These are phyloP conservation scores for Pinus albicaulis DNA, from an alignment of 75 land plant species.

Conservation along the genomic window DNA sequence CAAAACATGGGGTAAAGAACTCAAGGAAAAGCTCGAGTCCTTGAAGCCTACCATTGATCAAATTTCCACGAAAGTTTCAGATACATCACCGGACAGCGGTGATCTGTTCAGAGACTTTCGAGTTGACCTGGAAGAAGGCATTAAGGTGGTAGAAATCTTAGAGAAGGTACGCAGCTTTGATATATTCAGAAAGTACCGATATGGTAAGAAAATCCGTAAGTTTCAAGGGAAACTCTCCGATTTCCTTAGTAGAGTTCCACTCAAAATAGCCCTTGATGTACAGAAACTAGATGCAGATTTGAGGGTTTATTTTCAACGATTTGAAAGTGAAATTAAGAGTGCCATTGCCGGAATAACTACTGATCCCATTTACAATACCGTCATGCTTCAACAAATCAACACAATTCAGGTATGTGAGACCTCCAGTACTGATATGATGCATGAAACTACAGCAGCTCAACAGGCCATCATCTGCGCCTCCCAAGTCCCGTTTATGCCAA, in stretches of 20 bases:
- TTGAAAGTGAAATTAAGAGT: background rate
- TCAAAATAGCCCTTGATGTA: too few relatives aligned
- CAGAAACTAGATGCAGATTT: background rate
- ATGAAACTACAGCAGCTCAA: background rate
- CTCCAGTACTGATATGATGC: background rate
- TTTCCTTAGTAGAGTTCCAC: too few relatives aligned
- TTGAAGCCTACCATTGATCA: background rate
- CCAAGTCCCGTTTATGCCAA: background rate
- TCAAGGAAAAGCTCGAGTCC: background rate
- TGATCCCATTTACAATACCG: background rate
- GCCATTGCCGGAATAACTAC: background rate
- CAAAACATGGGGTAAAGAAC: background rate
- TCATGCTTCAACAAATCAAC: background rate
- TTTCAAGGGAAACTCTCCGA: background rate
- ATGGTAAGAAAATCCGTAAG: conserved; percentile 1
- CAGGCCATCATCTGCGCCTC: too few relatives aligned
- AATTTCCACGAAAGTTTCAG: background rate
- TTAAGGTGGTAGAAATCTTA: background rate
- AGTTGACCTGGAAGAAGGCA: background rate
- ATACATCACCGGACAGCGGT: background rate
- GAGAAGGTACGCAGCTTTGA: background rate
- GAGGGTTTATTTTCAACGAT: background rate
- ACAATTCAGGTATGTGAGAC: background rate
- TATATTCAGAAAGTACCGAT: conserved; percentile 1
- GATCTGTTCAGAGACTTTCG: background rate